phyloP scores from a whole-genome alignment of 2,329 filamentous ascomycete species.

The Setomelanomma holmii region DNA sequence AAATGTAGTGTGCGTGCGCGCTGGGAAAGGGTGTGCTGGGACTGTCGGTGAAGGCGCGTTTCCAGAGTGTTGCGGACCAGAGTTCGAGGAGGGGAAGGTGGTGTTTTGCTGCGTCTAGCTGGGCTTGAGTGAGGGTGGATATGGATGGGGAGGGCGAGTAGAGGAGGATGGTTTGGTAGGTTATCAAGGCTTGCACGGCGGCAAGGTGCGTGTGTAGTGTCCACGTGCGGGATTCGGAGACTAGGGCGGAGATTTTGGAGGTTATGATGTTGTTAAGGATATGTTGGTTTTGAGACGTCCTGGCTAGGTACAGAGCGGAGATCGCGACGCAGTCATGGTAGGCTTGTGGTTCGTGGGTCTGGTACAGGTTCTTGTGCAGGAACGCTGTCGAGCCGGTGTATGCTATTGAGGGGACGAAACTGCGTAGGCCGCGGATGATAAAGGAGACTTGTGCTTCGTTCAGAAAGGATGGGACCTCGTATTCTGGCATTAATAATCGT shows the following conservation, averaged over 20 bases:
- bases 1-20: constrained; percentile 26
- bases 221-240: constrained; percentile 23
- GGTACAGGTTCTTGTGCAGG: constrained; percentile 33
- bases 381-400: constrained; percentile 31
- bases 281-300: constrained; percentile 24
- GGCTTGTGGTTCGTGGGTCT: constrained; percentile 23
- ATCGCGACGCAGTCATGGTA: constrained; percentile 36
- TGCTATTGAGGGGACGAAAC: constrained; percentile 29
- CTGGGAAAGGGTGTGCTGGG: constrained; percentile 12
- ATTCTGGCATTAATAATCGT: constrained; percentile 16
- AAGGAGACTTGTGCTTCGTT: constrained; percentile 20
- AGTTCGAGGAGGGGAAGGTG: constrained; percentile 31
- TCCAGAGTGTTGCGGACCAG: constrained; percentile 40
- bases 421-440: constrained; percentile 18
- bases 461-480: constrained; percentile 24
- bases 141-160: too few species aligned
- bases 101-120: constrained; percentile 22
- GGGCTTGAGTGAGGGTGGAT: too few species aligned
- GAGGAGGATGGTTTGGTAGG: constrained; percentile 41
- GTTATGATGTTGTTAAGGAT: constrained; percentile 28
- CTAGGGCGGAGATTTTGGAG: constrained; percentile 26
- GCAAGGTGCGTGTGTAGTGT: constrained; percentile 36
- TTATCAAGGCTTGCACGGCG: constrained; percentile 40
- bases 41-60: constrained; percentile 31
- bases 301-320: constrained; percentile 33